Conservation (phyloP, 805 yeast genomes). For the Candida khao-thaluensis region DNA sequence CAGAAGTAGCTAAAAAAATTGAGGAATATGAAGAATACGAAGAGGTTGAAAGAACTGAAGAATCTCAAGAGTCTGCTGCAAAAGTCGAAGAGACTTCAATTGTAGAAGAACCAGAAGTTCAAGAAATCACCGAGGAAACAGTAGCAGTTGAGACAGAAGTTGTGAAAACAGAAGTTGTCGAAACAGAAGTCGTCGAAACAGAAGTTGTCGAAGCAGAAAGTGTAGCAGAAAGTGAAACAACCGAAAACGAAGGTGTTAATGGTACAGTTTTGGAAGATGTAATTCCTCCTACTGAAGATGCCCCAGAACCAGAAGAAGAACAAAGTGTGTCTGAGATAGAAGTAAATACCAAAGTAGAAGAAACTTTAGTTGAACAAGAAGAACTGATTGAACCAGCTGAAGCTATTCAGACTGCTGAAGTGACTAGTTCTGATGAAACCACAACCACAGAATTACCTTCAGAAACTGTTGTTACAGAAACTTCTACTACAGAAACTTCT, state of each 20-base stretch:
- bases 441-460: background rate
- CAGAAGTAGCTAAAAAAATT: background rate
- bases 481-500: no score
- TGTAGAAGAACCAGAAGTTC: background rate
- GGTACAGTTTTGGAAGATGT: constrained; percentile 8
- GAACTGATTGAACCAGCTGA: constrained; percentile 3
- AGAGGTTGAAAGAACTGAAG: constrained; percentile 4
- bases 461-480: no score
- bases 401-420: constrained; percentile 1
- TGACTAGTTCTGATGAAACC: constrained; percentile 1
- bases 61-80: constrained; percentile 6
- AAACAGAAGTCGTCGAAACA: background rate
- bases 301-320: constrained; percentile 16
- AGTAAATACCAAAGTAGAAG: constrained; percentile 2
- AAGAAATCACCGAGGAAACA: background rate
- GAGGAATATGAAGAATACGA: background rate
- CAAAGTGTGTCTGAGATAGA: constrained; percentile 17
- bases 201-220: constrained; percentile 9
- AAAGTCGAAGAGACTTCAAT: background rate
- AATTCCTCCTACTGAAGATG: constrained; percentile 8
- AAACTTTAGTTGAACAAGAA: constrained; percentile 7
- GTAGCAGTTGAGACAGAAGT: background rate
- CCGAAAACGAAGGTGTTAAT: constrained; percentile 10
- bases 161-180: background rate
- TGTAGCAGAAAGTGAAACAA: constrained; percentile 12